Evolutionary conservation across 768 basidiomycete genomes (phyloP).

Genomic region (Lentinula edodes): DNA sequence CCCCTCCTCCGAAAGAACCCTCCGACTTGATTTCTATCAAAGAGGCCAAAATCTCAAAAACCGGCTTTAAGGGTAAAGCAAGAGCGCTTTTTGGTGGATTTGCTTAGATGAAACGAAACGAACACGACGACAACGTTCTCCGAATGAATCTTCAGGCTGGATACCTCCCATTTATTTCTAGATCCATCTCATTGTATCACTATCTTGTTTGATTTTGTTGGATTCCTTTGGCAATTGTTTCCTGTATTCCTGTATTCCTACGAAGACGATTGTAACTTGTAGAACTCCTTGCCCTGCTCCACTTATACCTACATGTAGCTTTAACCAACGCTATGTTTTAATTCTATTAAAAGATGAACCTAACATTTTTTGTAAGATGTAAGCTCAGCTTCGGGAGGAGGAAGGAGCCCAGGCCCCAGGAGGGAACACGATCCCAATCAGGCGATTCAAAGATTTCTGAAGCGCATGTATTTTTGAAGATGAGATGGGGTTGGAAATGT

Average conservation of each 20-base stretch:
- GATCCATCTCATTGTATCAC: neutral
- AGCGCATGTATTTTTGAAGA: no score
- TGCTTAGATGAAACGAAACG: neutral
- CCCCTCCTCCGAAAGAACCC: neutral
- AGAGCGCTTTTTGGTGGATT: conserved; percentile 5
- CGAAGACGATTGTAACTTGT: neutral
- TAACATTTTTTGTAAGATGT: no score
- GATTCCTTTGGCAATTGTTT: neutral
- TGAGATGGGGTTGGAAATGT: no score
- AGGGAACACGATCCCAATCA: no score
- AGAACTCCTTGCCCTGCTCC: neutral
- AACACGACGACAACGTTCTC: neutral
- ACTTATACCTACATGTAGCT: neutral
- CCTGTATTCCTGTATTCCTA: neutral
- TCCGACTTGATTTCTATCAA: neutral
- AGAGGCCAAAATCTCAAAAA: neutral
- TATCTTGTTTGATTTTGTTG: neutral
- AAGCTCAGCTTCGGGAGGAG: no score
- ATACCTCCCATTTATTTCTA: neutral
- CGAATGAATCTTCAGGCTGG: neutral
- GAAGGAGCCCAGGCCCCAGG: no score
- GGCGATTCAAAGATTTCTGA: no score
- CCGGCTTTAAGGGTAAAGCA: neutral
- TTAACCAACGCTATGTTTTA: no score
- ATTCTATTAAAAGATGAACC: no score